Evolutionary conservation across 805 yeast genomes (phyloP).

Genomic region (Lachancea dasiensis): DNA sequence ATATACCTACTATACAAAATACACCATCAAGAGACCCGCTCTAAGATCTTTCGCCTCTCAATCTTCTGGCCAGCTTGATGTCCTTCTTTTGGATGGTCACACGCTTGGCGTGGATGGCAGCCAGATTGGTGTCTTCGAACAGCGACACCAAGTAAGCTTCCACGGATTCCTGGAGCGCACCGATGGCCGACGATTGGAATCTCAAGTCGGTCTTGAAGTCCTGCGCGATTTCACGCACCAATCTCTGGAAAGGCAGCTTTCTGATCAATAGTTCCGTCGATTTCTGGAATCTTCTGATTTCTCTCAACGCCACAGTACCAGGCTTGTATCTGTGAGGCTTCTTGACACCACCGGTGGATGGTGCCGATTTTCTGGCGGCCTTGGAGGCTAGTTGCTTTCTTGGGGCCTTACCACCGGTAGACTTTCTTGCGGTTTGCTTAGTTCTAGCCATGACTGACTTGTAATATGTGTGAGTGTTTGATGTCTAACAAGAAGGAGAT

Average conservation of each 20-base stretch:
- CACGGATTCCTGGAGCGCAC: conserved; percentile 97
- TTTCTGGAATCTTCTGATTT: conserved; percentile 95
- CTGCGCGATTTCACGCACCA: conserved; percentile 92
- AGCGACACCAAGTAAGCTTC: conserved; percentile 96
- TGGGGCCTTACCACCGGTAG: conserved; percentile 95
- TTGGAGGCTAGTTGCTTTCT: conserved; percentile 89
- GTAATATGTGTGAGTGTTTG: background rate
- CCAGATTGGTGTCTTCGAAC: conserved; percentile 96
- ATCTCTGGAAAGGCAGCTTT: conserved; percentile 95
- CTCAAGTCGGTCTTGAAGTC: conserved; percentile 90
- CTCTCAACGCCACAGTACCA: conserved; percentile 95
- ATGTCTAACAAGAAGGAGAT: background rate
- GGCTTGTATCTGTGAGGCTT: conserved; percentile 96
- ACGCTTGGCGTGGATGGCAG: conserved; percentile 98
- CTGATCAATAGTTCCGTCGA: conserved; percentile 92
- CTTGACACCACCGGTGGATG: conserved; percentile 89
- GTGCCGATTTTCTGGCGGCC: conserved; percentile 92
- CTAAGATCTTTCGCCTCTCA: conserved; percentile 94
- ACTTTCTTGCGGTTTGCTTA: conserved; percentile 90
- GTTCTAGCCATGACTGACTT: conserved; percentile 80
- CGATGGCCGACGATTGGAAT: conserved; percentile 96
- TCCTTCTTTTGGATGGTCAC: conserved; percentile 98
- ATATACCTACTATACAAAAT: background rate
- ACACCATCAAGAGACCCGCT: conserved; percentile 2
- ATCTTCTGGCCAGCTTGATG: conserved; percentile 95